Conservation (phyloP, 2,329 filamentous ascomycete species). For the Dichotomopilus funicola region DNA sequence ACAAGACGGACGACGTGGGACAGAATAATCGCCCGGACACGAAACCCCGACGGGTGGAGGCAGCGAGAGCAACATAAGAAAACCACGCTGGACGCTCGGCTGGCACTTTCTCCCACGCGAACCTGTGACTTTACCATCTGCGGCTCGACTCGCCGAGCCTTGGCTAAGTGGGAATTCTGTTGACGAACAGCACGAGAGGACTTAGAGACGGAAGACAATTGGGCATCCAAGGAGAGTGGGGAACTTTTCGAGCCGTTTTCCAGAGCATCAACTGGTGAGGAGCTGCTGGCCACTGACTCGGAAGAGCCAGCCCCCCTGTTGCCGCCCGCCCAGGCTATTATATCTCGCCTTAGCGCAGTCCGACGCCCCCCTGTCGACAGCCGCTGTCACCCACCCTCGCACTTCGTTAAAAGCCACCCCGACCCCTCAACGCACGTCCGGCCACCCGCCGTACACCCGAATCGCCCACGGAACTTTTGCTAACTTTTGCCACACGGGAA, state of each 20-base stretch:
- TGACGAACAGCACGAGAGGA: constrained; percentile 1
- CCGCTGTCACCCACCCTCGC: constrained; percentile 1
- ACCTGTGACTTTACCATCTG: constrained; percentile 7
- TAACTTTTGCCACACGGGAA: constrained; percentile 8
- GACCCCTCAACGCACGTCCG: constrained; percentile 19
- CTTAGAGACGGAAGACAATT: constrained; percentile 14
- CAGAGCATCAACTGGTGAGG: constrained; percentile 1
- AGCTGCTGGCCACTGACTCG: constrained; percentile 16
- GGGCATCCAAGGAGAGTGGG: constrained; percentile 14
- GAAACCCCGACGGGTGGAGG: too few relatives aligned
- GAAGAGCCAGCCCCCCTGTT: constrained; percentile 19
- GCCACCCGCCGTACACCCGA: constrained; percentile 17
- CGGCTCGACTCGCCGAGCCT: constrained; percentile 8
- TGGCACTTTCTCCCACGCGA: constrained; percentile 16
- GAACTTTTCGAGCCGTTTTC: constrained; percentile 16
- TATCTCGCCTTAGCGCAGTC: constrained; percentile 8
- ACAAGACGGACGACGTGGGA: neutral
- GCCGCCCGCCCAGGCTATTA: constrained; percentile 17
- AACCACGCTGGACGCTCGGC: neutral
- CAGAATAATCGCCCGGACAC: neutral
- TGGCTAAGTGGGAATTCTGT: constrained; percentile 8
- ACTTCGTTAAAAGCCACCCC: constrained; percentile 16
- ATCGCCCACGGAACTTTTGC: constrained; percentile 12
- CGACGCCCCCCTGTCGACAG: constrained; percentile 9
- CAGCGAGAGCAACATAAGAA: too few relatives aligned